Evolutionary conservation across 192 early-diverging fungal species (phyloP).

Genomic region (Irineochytrium annulatum): DNA sequence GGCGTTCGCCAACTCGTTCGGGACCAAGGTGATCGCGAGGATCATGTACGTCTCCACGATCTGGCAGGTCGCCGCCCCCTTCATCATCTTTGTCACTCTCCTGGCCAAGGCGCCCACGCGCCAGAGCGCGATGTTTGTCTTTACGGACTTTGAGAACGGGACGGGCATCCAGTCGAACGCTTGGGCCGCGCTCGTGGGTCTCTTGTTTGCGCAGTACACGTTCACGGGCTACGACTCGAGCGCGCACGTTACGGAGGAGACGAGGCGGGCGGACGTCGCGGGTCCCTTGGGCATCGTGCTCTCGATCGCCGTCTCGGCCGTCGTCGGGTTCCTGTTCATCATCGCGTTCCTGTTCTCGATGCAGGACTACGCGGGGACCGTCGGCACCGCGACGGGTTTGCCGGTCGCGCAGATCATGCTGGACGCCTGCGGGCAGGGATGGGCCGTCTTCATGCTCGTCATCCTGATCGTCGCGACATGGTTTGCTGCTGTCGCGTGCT

Average conservation of each 20-base stretch:
- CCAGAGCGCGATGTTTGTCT: conserved; percentile 23
- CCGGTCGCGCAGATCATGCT: conserved; percentile 21
- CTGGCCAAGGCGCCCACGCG: conserved; percentile 24
- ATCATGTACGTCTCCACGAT: conserved; percentile 29
- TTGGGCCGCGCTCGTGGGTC: conserved; percentile 31
- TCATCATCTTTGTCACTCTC: conserved; percentile 28
- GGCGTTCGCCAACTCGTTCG: conserved; percentile 20
- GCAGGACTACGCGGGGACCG: conserved; percentile 7
- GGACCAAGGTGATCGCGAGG: conserved; percentile 15
- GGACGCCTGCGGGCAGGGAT: conserved; percentile 5
- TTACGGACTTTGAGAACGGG: conserved; percentile 27
- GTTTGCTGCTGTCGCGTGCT: conserved; percentile 25
- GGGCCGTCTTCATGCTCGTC: conserved; percentile 18
- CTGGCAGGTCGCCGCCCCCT: conserved; percentile 32
- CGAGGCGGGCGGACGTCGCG: conserved; percentile 22
- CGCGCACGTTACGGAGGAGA: conserved; percentile 41
- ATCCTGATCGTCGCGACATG: conserved; percentile 19
- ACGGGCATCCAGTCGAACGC: conserved; percentile 18
- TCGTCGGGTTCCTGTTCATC: conserved; percentile 29
- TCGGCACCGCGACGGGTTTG: conserved; percentile 6
- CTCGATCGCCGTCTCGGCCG: conserved; percentile 15
- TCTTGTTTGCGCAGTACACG: conserved; percentile 23
- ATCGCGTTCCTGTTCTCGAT: conserved; percentile 22
- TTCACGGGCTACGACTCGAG: conserved; percentile 34
- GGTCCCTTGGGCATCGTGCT: conserved; percentile 32